Conservation (phyloP, 768 basidiomycete genomes). For the Guyanaporus albipodus region DNA sequence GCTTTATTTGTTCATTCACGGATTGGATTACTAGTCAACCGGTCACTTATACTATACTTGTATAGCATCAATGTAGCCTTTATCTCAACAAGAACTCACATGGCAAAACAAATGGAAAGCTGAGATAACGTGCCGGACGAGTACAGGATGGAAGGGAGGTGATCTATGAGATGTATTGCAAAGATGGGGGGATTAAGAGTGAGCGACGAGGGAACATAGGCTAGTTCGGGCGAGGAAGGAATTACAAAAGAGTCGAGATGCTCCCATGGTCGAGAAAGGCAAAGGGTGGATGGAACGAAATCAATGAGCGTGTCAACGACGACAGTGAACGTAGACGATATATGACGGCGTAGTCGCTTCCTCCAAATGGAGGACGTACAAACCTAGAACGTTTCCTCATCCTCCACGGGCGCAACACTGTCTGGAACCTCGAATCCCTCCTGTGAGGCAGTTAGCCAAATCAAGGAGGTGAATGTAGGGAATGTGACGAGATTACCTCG, state of each 20-base stretch:
- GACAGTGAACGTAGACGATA: conserved; percentile 4
- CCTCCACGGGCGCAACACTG: conserved; percentile 48
- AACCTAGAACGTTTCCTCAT: conserved; percentile 74
- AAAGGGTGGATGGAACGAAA: conserved; percentile 9
- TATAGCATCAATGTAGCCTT: conserved; percentile 29
- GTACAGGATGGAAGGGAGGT: not conserved
- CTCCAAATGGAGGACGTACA: conserved; percentile 15
- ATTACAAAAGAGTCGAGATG: not conserved
- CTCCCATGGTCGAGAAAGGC: conserved; percentile 12
- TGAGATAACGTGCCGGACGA: conserved; percentile 1
- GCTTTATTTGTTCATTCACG: conserved; percentile 1
- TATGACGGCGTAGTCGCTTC: conserved; percentile 9
- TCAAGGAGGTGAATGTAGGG: not conserved
- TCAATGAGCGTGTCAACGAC: conserved; percentile 18
- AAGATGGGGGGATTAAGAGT: conserved; percentile 25
- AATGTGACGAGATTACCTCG: conserved; percentile 75
- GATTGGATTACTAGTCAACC: conserved; percentile 19
- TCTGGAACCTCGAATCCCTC: conserved; percentile 94
- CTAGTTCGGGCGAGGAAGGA: conserved; percentile 13
- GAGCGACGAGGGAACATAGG: conserved; percentile 19
- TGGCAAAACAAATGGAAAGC: conserved; percentile 1
- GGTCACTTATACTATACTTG: conserved; percentile 10
- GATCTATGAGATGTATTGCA: conserved; percentile 28
- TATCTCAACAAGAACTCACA: conserved; percentile 15
- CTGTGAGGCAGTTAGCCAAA: conserved; percentile 38